A percentile compares a stretch with the other conserved stretches of the same genome.
These are phyloP conservation scores for Coemansia biformis DNA, from an alignment of 192 early-diverging fungal genomes.

Conservation along the genomic window DNA sequence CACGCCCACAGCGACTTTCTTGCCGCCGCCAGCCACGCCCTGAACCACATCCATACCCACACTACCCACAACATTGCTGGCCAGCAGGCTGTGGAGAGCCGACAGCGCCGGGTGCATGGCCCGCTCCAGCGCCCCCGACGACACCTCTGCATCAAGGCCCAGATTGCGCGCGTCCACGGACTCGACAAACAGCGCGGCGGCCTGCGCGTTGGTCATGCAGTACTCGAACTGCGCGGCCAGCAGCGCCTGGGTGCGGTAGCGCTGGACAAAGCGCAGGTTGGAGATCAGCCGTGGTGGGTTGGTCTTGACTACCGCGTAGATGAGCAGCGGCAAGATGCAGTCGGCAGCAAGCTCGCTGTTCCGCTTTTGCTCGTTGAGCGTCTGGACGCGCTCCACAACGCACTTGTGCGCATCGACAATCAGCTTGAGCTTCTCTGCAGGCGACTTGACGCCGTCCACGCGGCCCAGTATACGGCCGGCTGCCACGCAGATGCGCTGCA, in stretches of 20 bases:
- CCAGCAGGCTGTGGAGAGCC: conserved; percentile 22
- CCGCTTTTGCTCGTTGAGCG: conserved; percentile 14
- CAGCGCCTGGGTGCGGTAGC: conserved; percentile 37
- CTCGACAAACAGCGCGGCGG: conserved; percentile 38
- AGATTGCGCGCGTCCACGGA: conserved; percentile 38
- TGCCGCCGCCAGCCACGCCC: conserved; percentile 46
- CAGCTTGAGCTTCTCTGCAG: conserved; percentile 44
- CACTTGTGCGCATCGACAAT: conserved; percentile 43
- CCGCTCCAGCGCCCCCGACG: conserved; percentile 16
- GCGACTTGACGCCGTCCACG: conserved; percentile 29
- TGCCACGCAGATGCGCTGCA: conserved; percentile 26
- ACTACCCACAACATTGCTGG: conserved; percentile 30
- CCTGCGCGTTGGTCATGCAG: conserved; percentile 44
- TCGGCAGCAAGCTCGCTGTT: conserved; percentile 49
- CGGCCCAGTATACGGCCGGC: conserved; percentile 22
- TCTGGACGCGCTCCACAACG: conserved; percentile 39
- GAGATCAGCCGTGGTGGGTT: conserved; percentile 65
- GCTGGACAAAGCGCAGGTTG: conserved; percentile 57
- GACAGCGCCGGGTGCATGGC: conserved; percentile 19
- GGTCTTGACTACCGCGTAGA: conserved; percentile 61
- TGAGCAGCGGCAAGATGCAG: conserved; percentile 61
- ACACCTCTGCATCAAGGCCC: conserved; percentile 31
- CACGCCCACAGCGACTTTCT: conserved; percentile 47
- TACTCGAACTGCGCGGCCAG: conserved; percentile 45
- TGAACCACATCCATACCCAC: conserved; percentile 47